Percentiles rank a stretch among this genome's conserved stretches.
phyloP scores from a whole-genome alignment of 148 eudicot species.

The Vaccinium corymbosum region DNA sequence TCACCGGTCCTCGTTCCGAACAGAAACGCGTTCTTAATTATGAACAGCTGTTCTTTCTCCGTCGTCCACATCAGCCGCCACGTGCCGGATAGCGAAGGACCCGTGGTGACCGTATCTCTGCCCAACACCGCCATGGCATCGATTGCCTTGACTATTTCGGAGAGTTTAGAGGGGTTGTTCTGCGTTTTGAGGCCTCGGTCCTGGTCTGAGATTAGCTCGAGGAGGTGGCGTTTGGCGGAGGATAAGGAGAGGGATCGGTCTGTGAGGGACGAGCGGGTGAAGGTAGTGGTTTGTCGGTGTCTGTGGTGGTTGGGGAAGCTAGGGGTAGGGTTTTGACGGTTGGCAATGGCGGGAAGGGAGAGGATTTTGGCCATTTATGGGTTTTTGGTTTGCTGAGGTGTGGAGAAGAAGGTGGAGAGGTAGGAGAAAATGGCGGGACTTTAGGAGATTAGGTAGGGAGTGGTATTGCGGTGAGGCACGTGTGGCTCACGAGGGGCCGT shows the following conservation, averaged over 20 bases:
- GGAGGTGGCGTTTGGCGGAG: constrained; percentile 62
- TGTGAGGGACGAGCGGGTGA: constrained; percentile 49
- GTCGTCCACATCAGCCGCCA: constrained; percentile 97
- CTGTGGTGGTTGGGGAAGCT: constrained; percentile 12
- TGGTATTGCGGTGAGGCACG: not conserved
- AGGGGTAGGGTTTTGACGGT: constrained; percentile 13
- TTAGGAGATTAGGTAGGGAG: constrained; percentile 7
- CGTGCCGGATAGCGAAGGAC: constrained; percentile 61
- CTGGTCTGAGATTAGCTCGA: constrained; percentile 74
- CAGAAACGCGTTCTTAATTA: constrained; percentile 54
- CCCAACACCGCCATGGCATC: constrained; percentile 52
- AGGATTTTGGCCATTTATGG: constrained; percentile 19
- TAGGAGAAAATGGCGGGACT: not conserved
- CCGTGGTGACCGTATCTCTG: constrained; percentile 51
- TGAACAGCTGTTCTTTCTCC: constrained; percentile 91
- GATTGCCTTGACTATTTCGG: constrained; percentile 56
- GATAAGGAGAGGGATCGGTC: constrained; percentile 34
- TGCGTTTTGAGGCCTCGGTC: constrained; percentile 83
- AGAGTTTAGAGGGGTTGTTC: constrained; percentile 52
- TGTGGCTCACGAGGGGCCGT: not conserved
- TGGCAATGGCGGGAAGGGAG: constrained; percentile 50
- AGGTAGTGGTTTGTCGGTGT: constrained; percentile 19
- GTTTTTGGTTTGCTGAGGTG: not conserved
- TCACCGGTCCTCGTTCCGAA: constrained; percentile 82
- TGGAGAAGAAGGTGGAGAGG: not conserved